Percentiles rank a stretch among this genome's conserved stretches.
Conservation (phyloP, 495 filamentous ascomycete species). For the Talaromyces liani region DNA sequence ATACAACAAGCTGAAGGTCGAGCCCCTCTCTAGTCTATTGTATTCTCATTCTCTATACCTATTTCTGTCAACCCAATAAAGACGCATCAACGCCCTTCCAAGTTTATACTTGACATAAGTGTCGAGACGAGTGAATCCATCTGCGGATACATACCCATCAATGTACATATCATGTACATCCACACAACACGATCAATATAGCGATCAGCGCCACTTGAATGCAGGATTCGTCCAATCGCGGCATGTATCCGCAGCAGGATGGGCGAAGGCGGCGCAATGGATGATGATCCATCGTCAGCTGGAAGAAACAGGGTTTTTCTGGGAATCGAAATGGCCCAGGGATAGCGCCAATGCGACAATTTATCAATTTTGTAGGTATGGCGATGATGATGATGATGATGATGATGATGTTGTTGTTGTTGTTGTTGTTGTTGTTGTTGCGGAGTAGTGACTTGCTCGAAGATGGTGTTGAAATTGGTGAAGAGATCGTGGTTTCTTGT, state of each 20-base stretch:
- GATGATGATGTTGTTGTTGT: too few species aligned
- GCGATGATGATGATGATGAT: too few species aligned
- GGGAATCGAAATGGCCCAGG: too few species aligned
- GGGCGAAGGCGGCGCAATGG: conserved; percentile 22
- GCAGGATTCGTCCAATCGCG: conserved; percentile 28
- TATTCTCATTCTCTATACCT: too few species aligned
- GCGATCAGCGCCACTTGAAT: conserved; percentile 21
- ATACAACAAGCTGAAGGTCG: too few species aligned
- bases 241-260: conserved; percentile 22
- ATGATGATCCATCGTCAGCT: conserved; percentile 9
- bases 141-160: conserved; percentile 7
- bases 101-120: conserved; percentile 17
- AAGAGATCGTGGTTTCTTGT: too few species aligned
- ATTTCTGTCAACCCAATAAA: neutral
- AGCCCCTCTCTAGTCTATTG: too few species aligned
- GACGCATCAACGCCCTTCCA: neutral
- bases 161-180: conserved; percentile 19
- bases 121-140: conserved; percentile 20
- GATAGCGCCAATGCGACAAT: too few species aligned
- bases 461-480: too few species aligned
- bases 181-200: conserved; percentile 24
- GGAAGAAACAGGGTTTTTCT: conserved; percentile 10
- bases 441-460: too few species aligned
- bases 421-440: too few species aligned
- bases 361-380: too few species aligned